A percentile compares a stretch with the other conserved stretches of the same genome.
Evolutionary conservation across 2,329 filamentous ascomycete genomes (phyloP).

Genomic region (Ilyonectria robusta): DNA sequence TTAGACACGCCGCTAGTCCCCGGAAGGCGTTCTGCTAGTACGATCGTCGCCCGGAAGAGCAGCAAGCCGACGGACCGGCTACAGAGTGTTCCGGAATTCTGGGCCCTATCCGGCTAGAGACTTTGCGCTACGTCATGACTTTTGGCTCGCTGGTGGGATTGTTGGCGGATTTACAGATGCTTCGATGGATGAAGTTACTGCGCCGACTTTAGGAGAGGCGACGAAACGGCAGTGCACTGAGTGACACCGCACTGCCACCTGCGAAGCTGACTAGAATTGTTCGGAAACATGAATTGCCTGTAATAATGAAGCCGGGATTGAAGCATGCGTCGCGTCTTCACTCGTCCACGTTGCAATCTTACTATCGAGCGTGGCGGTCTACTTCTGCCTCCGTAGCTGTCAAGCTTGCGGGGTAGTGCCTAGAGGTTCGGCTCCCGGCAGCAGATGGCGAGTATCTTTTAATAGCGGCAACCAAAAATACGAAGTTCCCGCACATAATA

Average conservation of each 20-base stretch:
- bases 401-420: background rate
- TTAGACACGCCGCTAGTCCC: background rate
- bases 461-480: background rate
- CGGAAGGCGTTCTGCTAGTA: background rate
- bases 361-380: background rate
- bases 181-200: background rate
- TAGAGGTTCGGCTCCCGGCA: background rate
- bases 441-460: background rate
- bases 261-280: background rate
- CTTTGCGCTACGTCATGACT: background rate
- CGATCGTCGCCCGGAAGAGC: background rate
- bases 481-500: background rate
- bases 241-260: background rate
- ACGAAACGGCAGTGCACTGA: background rate
- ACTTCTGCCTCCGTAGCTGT: background rate
- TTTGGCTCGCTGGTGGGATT: background rate
- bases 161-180: background rate
- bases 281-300: background rate
- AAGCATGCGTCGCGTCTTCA: background rate
- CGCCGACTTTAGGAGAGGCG: background rate
- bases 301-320: background rate
- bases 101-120: background rate
- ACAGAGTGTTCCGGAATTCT: background rate
- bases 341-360: background rate
- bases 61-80: background rate